Evolutionary conservation across 768 basidiomycete species (phyloP), one percentile per base, ranked within the genome.

Genomic region (Suillus subalutaceus): DNA sequence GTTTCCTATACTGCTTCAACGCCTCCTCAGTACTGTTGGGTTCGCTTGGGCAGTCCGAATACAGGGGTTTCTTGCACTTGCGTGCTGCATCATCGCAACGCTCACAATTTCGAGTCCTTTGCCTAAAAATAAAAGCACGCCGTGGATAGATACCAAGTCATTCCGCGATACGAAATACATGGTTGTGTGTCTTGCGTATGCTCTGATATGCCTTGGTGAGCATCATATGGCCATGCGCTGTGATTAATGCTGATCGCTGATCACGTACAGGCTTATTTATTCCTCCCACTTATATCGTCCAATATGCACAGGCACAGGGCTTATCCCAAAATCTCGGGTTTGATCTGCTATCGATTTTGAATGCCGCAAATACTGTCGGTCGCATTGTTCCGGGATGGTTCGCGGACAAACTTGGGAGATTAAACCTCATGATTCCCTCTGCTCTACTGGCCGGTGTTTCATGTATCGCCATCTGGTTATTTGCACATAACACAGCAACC

Each of bases 1-100:
- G 16, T 53, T 53, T 32, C 52, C 52, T 18, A 16, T 53, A 30
- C 18, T 53, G 30, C 52, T 53, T 30, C 52, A 72, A 30, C 68
- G 66, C 16, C 63, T 74, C 2, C 66, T 72, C 38, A n/a, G 65
- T 2, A 38, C 63, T 32, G 66, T 74, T 2, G 73, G 70, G 35
- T 74, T 74, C 52, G 63, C 64, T 20, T 74, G 73, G 73, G 72
- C 72, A 23, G 71, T 74, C 32, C 61, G 73, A 4, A 73, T 69
- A 63, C 46, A 40, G 40, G 62, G 40, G n/a, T 63, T 63, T 35
- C 13, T 63, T 10, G 40, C 40, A 26, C 46, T 63, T 26, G 62
- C 41, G 15, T 63, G 62, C 32, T 40, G 62, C 41, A 63, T 50
- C n/a, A 35, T 63, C 13, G 40, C 62, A 35, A 50, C 37, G 18